Conservation (phyloP, 495 filamentous ascomycete species). For the Terfezia boudieri region DNA sequence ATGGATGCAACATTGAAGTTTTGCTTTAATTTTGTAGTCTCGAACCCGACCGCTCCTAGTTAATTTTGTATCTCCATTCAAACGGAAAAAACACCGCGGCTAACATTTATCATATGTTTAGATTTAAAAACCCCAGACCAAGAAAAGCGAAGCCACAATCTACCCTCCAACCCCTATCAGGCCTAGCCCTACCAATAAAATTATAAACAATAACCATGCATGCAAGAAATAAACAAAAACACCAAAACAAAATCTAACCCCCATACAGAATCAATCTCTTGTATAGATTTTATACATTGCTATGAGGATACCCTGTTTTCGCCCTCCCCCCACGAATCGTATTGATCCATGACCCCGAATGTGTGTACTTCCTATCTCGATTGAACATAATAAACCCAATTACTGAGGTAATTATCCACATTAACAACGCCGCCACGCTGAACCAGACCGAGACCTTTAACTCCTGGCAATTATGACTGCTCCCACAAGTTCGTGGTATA, state of each 20-base stretch:
- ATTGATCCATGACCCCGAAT: background rate
- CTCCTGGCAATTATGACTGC: background rate
- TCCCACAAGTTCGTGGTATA: background rate
- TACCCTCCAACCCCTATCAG: no score
- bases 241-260: background rate
- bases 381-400: background rate
- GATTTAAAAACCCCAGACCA: no score
- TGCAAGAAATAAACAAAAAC: background rate
- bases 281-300: background rate
- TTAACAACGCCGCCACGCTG: background rate
- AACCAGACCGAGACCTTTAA: background rate
- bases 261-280: background rate
- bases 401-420: background rate
- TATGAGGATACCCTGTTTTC: background rate
- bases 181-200: no score
- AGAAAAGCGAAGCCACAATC: no score
- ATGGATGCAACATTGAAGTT: no score
- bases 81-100: no score
- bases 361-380: background rate
- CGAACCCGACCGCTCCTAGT: no score
- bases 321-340: background rate
- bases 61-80: no score
- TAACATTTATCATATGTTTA: no score
- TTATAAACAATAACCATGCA: no score
- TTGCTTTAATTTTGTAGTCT: no score